Conservation (phyloP, 768 basidiomycete genomes). For the Tricholoma bakamatsutake region DNA sequence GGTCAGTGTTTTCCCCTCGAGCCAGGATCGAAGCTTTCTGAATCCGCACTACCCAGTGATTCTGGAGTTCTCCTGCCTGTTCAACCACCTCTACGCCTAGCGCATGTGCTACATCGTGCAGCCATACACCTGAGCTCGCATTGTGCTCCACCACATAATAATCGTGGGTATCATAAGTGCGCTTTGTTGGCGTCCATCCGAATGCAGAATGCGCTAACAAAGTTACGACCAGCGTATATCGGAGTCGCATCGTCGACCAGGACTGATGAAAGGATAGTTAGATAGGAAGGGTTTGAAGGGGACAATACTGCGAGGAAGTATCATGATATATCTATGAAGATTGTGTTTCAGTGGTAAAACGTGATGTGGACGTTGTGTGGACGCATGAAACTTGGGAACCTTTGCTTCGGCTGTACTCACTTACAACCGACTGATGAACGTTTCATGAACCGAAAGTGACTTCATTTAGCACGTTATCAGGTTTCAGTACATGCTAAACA, state of each 20-base stretch:
- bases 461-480: no score
- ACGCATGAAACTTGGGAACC: conserved; percentile 2
- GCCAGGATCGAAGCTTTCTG: conserved; percentile 30
- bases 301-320: conserved; percentile 2
- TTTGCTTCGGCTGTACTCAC: not conserved
- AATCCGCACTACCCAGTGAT: conserved; percentile 80
- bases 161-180: conserved; percentile 56
- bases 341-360: conserved; percentile 3
- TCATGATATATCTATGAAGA: conserved; percentile 5
- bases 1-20: conserved; percentile 35
- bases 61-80: conserved; percentile 72
- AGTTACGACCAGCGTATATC: conserved; percentile 24
- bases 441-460: no score
- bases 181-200: conserved; percentile 39
- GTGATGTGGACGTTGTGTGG: no score
- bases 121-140: conserved; percentile 43
- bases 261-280: conserved; percentile 3
- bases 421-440: no score
- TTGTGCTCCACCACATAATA: conserved; percentile 81
- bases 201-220: conserved; percentile 25
- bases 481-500: no score
- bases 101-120: conserved; percentile 49
- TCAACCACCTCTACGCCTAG: conserved; percentile 86
- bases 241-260: conserved; percentile 24
- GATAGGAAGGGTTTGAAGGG: not conserved